Evolutionary conservation across 208 protist species (phyloP).

Genomic region (Crithidia bombi): DNA sequence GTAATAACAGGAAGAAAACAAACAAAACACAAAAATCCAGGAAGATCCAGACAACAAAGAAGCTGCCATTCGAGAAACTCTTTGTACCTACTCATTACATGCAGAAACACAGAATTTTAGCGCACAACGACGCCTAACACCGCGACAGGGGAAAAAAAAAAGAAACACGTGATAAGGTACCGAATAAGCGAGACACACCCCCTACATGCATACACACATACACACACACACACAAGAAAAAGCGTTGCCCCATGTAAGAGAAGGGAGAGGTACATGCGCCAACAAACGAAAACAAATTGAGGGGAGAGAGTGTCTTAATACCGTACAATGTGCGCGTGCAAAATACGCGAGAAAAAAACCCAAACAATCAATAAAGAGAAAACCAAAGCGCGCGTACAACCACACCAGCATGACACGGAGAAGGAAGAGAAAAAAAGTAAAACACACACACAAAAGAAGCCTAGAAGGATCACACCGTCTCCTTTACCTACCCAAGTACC

Average conservation of each 20-base stretch:
- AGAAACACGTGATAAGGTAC: neutral
- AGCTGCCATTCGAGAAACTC: too few relatives aligned
- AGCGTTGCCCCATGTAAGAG: too few relatives aligned
- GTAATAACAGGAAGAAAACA: neutral
- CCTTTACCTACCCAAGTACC: too few relatives aligned
- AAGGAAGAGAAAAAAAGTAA: constrained; percentile 13
- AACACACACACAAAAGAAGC: neutral
- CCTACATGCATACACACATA: neutral
- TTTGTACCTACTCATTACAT: too few relatives aligned
- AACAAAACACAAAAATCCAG: neutral
- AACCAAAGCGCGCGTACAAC: too few relatives aligned
- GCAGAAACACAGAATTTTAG: neutral
- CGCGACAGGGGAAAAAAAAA: neutral
- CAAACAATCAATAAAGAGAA: constrained; percentile 8
- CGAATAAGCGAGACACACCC: neutral
- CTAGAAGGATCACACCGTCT: too few relatives aligned
- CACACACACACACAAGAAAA: too few relatives aligned
- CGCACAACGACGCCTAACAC: neutral
- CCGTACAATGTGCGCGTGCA: neutral
- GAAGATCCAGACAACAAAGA: neutral
- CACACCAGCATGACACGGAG: neutral
- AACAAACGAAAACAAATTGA: neutral
- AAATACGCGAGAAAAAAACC: neutral
- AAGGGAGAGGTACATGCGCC: neutral
- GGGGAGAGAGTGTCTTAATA: neutral